These are phyloP conservation scores for Microcera coccophila DNA, from an alignment of 2,329 filamentous ascomycete species.

Conservation along the genomic window DNA sequence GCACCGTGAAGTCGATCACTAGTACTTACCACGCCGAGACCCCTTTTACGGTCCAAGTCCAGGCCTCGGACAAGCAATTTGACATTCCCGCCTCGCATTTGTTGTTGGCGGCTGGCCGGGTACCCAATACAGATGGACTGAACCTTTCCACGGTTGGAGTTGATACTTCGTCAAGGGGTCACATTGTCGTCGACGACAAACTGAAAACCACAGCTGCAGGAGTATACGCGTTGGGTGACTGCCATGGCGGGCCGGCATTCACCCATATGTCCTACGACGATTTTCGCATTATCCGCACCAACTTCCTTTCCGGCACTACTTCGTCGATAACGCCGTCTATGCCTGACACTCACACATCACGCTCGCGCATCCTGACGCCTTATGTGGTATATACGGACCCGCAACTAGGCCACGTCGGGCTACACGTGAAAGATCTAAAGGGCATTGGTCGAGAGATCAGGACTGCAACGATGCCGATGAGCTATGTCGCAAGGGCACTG, in stretches of 20 bases:
- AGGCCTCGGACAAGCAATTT: constrained; percentile 19
- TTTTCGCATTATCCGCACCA: constrained; percentile 48
- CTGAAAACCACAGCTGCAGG: constrained; percentile 41
- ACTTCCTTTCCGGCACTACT: constrained; percentile 35
- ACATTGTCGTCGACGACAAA: constrained; percentile 41
- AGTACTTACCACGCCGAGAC: constrained; percentile 5
- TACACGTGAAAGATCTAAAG: constrained; percentile 39
- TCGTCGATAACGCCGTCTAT: constrained; percentile 24
- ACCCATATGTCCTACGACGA: constrained; percentile 56
- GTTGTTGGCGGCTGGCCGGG: constrained; percentile 47
- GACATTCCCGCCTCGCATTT: constrained; percentile 42
- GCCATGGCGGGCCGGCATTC: constrained; percentile 50
- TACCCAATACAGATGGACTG: constrained; percentile 46
- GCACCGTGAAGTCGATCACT: constrained; percentile 28
- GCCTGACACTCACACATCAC: constrained; percentile 21
- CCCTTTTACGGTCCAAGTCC: constrained; percentile 17
- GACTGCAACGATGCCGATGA: constrained; percentile 49
- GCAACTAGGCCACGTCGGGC: constrained; percentile 49
- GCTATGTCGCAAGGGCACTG: constrained; percentile 46
- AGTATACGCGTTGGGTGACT: constrained; percentile 50
- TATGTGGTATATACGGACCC: constrained; percentile 53
- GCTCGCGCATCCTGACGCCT: constrained; percentile 36
- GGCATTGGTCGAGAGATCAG: constrained; percentile 34
- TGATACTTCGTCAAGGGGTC: constrained; percentile 37
- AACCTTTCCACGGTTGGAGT: constrained; percentile 41